Evolutionary conservation across 2,329 filamentous ascomycete genomes (phyloP).

Genomic region (Lachnellula willkommii): DNA sequence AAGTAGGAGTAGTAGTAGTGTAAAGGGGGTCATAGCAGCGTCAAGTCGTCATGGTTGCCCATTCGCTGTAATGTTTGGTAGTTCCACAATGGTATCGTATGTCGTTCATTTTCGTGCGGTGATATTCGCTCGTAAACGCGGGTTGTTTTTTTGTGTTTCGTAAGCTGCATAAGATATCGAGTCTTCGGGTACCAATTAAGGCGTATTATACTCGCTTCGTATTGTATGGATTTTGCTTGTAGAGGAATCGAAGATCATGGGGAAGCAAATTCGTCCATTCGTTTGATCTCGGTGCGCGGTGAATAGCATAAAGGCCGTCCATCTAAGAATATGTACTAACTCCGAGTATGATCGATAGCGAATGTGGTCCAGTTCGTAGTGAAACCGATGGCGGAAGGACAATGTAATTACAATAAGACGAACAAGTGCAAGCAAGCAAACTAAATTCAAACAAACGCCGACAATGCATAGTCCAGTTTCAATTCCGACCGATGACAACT

Average conservation of each 20-base stretch:
- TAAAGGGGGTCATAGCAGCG: slow-evolving; percentile 28
- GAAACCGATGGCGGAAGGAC: slow-evolving; percentile 1
- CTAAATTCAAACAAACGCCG: slow-evolving; percentile 14
- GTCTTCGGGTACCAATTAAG: slow-evolving; percentile 2
- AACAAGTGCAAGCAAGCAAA: slow-evolving; percentile 11
- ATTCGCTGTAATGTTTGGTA: slow-evolving; percentile 27
- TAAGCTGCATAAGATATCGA: slow-evolving; percentile 11
- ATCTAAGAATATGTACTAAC: slow-evolving; percentile 22
- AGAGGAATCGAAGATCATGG: slow-evolving; percentile 7
- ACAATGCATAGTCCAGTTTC: slow-evolving; percentile 10
- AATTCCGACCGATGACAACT: slow-evolving; percentile 13
- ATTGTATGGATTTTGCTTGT: slow-evolving; percentile 2
- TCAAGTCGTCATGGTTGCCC: slow-evolving; percentile 33
- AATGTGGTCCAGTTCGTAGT: slow-evolving; percentile 16
- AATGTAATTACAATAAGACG: slow-evolving; percentile 22
- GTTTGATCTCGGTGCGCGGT: slow-evolving; percentile 9
- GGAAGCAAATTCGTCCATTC: slow-evolving; percentile 18
- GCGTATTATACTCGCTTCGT: slow-evolving; percentile 10
- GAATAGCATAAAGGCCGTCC: slow-evolving; percentile 2
- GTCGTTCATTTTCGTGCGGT: slow-evolving; percentile 15
- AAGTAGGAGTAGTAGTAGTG: slow-evolving; percentile 6
- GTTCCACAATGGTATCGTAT: slow-evolving; percentile 26
- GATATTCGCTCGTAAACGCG: slow-evolving; percentile 10
- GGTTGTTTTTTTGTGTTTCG: slow-evolving; percentile 20
- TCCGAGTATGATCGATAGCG: slow-evolving; percentile 12